Evolutionary conservation across 192 early-diverging fungal genomes (phyloP), one percentile per base, ranked within the genome.

Genomic region (Coemansia guatemalensis): DNA sequence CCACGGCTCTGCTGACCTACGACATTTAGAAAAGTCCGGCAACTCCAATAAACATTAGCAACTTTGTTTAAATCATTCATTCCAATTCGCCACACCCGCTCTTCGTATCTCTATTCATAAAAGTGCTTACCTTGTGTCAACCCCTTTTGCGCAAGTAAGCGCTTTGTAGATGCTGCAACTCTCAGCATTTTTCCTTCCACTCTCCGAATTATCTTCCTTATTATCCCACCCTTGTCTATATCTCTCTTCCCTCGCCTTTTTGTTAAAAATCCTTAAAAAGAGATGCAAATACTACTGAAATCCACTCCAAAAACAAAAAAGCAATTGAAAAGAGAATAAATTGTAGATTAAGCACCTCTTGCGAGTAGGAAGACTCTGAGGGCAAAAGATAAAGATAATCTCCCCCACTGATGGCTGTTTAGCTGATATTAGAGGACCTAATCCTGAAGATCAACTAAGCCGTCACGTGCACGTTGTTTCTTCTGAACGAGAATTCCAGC

Each of bases 1-100:
- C 63, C 68, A 7, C 62, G 62, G 4, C 62, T 35, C 22, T 24
- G 52, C 18, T 35, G 26, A 20, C 60, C 60, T 62, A 63, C 27
- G n/a, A n/a, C n/a, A n/a, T n/a, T n/a, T n/a, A n/a, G n/a, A n/a
- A n/a, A n/a, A n/a, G n/a, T n/a, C n/a, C n/a, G n/a, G n/a, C n/a
- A n/a, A n/a, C 4, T 1, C n/a, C 27, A 60, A 14, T 11, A 52
- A 20, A 52, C 7, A 21, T 8, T 8, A n/a, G 3, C 22, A 21
- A 21, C 22, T 23, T 7, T 50, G 2, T 50, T n/a, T n/a, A n/a
- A 44, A 44, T 44, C 29, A 30, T 6, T 44, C 39, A 17, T 8
- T 44, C 29, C 29, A 30, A 30, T 2, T 30, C 29, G 29, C 29
- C 29, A 30, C n/a, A n/a, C n/a, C n/a, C n/a, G n/a, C n/a, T n/a